phyloP scores from a whole-genome alignment of 176 grass and related monocot genomes.

The Metroxylon sagu region DNA sequence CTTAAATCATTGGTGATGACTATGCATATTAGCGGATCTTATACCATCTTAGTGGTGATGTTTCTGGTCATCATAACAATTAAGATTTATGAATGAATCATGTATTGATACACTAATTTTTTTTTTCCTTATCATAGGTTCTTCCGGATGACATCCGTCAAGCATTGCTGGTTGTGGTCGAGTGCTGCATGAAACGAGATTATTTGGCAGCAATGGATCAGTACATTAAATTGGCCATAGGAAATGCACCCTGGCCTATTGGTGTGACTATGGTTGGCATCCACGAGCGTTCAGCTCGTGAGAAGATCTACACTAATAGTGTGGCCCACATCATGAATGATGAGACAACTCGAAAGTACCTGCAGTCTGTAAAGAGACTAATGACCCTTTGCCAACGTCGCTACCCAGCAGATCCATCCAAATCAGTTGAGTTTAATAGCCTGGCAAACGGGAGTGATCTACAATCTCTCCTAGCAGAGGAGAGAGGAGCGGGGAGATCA shows the following conservation, averaged over 20 bases:
- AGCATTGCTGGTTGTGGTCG: slow-evolving; percentile 59
- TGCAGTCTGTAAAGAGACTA: slow-evolving; percentile 84
- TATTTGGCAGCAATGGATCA: slow-evolving; percentile 88
- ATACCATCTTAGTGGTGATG: too few species aligned
- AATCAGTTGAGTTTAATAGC: slow-evolving; percentile 91
- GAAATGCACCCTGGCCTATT: slow-evolving; percentile 91
- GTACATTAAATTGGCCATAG: slow-evolving; percentile 86
- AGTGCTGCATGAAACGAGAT: slow-evolving; percentile 79
- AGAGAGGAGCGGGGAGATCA: slow-evolving; percentile 18
- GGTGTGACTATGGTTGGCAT: slow-evolving; percentile 96
- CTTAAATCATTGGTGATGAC: too few species aligned
- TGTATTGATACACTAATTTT: not conserved
- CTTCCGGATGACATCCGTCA: slow-evolving; percentile 67
- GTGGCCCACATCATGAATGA: slow-evolving; percentile 95
- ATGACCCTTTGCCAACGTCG: slow-evolving; percentile 78
- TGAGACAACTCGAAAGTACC: slow-evolving; percentile 84
- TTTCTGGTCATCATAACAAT: too few species aligned
- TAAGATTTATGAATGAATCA: too few species aligned
- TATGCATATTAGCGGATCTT: too few species aligned
- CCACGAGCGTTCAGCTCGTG: slow-evolving; percentile 78
- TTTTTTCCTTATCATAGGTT: slow-evolving; percentile 31
- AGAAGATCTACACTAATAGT: slow-evolving; percentile 83
- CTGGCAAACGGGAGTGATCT: slow-evolving; percentile 87
- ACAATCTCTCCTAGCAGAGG: slow-evolving; percentile 56
- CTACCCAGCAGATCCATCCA: slow-evolving; percentile 66